phyloP scores from a whole-genome alignment of 768 basidiomycete genomes.

The Mycena belliarum region DNA sequence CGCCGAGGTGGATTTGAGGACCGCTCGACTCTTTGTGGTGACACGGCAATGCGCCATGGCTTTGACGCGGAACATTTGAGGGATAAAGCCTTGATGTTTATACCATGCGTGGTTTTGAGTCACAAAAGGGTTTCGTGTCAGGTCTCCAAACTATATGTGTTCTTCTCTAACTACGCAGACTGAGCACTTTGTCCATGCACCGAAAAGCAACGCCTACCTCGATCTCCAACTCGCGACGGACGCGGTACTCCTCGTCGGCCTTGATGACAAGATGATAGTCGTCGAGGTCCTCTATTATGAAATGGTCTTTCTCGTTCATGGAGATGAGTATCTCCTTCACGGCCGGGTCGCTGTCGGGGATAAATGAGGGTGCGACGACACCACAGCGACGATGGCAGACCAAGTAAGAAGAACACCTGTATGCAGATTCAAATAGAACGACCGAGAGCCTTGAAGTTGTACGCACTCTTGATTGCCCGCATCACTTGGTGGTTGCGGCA shows the following conservation, averaged over 20 bases:
- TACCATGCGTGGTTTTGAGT: no score
- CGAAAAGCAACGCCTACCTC: constrained; percentile 54
- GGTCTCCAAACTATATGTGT: constrained; percentile 73
- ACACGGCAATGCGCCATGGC: no score
- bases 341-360: constrained; percentile 67
- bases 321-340: constrained; percentile 85
- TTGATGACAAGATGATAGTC: constrained; percentile 83
- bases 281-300: constrained; percentile 87
- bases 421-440: neutral
- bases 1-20: no score
- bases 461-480: constrained; percentile 16
- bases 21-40: no score
- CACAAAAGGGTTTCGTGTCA: constrained; percentile 3
- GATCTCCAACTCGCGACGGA: constrained; percentile 68
- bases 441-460: no score
- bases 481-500: neutral
- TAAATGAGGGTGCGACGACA: neutral
- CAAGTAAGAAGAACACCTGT: constrained; percentile 17
- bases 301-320: constrained; percentile 78
- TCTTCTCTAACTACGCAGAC: constrained; percentile 70
- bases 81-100: no score
- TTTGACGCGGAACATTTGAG: no score
- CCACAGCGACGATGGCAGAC: neutral
- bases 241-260: constrained; percentile 76
- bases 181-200: neutral